phyloP scores from a whole-genome alignment of 306 rosid genomes.

The Coriaria nepalensis region DNA sequence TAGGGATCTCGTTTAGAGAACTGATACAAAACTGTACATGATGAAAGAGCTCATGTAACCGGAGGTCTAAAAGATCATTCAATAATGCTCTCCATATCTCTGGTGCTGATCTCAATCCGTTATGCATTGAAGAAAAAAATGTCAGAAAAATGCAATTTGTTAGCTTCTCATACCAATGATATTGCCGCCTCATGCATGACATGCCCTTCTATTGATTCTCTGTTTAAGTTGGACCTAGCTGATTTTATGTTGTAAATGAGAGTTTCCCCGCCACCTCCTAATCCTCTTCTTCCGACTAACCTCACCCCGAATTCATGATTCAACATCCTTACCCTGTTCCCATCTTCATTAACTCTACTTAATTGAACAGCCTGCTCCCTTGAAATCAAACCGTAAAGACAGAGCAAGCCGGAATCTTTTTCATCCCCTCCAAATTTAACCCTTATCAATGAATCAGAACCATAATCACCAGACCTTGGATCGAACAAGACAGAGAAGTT shows the following conservation, averaged over 20 bases:
- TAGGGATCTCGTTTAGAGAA: too few species aligned
- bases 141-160: too few species aligned
- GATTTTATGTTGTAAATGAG: constrained; percentile 34
- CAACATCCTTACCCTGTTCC: constrained; percentile 39
- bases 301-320: constrained; percentile 36
- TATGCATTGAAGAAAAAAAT: too few species aligned
- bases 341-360: constrained; percentile 46
- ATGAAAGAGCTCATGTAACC: too few species aligned
- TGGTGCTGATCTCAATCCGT: too few species aligned
- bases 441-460: constrained; percentile 45
- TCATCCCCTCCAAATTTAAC: constrained; percentile 43
- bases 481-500: constrained; percentile 56
- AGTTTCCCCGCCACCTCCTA: constrained; percentile 37
- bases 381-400: constrained; percentile 43
- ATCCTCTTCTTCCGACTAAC: constrained; percentile 66
- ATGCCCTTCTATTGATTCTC: too few species aligned
- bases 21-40: too few species aligned
- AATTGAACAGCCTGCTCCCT: constrained; percentile 41
- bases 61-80: too few species aligned
- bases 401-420: constrained; percentile 17
- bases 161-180: too few species aligned
- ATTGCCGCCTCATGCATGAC: too few species aligned
- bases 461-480: constrained; percentile 35
- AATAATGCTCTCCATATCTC: too few species aligned
- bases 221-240: constrained; percentile 21